Evolutionary conservation across 495 filamentous ascomycete genomes (phyloP).

Genomic region (Cairneyella variabilis): DNA sequence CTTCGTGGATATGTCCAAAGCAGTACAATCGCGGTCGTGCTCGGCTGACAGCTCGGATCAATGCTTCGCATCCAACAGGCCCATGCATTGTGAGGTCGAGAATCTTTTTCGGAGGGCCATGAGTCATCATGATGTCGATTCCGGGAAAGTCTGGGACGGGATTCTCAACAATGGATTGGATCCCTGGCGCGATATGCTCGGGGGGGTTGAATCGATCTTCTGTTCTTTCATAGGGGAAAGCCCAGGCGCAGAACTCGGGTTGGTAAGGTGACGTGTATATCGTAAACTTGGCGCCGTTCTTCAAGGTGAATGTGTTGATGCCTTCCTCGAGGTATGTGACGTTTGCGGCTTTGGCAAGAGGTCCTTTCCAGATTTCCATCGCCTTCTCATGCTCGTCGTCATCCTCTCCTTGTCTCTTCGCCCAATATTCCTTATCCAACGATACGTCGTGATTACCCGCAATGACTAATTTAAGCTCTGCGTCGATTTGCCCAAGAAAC

Average conservation of each 20-base stretch:
- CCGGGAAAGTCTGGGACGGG: slow-evolving; percentile 41
- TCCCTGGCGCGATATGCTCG: slow-evolving; percentile 24
- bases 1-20: slow-evolving; percentile 76
- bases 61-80: slow-evolving; percentile 52
- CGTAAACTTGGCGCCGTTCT: slow-evolving; percentile 55
- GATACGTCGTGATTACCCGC: slow-evolving; percentile 79
- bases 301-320: slow-evolving; percentile 46
- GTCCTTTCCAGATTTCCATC: slow-evolving; percentile 35
- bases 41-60: slow-evolving; percentile 56
- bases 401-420: slow-evolving; percentile 13
- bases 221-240: slow-evolving; percentile 56
- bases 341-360: slow-evolving; percentile 44
- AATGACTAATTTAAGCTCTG: slow-evolving; percentile 73
- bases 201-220: slow-evolving; percentile 37
- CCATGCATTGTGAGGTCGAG: slow-evolving; percentile 44
- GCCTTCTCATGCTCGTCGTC: slow-evolving; percentile 25
- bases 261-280: slow-evolving; percentile 71
- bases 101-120: slow-evolving; percentile 62
- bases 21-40: slow-evolving; percentile 58
- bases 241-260: slow-evolving; percentile 57
- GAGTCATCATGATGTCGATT: slow-evolving; percentile 68
- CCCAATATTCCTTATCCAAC: slow-evolving; percentile 51
- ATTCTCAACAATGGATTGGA: slow-evolving; percentile 30
- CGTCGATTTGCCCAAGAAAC: slow-evolving; percentile 52
- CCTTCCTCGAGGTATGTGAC: slow-evolving; percentile 70